phyloP scores from a whole-genome alignment of 2,329 filamentous ascomycete species.

The Colletotrichum viniferum region DNA sequence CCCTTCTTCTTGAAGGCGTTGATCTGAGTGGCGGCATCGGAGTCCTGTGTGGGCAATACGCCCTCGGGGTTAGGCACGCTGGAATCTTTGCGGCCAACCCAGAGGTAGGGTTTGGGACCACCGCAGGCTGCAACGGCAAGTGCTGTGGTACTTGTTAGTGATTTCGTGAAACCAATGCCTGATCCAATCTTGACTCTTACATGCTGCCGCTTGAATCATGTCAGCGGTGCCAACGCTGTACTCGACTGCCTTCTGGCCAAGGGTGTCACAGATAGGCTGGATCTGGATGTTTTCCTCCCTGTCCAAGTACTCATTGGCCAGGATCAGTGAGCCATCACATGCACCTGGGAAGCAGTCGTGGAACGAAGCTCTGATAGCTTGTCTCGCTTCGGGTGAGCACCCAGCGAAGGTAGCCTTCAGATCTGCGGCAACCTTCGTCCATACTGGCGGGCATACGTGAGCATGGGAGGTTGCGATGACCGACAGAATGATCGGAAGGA shows the following conservation, averaged over 20 bases:
- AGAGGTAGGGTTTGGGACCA: neutral
- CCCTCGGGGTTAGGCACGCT: neutral
- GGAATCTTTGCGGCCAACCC: neutral
- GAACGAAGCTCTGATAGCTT: conserved; percentile 2
- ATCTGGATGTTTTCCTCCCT: conserved; percentile 2
- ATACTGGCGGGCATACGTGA: neutral
- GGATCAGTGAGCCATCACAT: conserved; percentile 3
- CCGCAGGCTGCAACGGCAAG: conserved; percentile 2
- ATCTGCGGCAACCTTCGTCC: neutral
- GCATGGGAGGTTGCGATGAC: neutral
- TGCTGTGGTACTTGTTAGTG: neutral
- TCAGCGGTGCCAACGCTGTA: conserved; percentile 6
- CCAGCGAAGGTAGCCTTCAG: neutral
- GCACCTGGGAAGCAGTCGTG: conserved; percentile 3
- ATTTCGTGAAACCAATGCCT: neutral
- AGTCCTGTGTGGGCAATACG: neutral
- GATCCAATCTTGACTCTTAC: neutral
- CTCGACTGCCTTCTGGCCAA: neutral
- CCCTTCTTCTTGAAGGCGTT: conserved; percentile 6
- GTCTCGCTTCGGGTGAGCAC: neutral
- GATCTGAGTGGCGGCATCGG: neutral
- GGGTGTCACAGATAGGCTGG: neutral
- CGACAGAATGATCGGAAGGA: neutral
- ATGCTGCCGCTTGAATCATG: conserved; percentile 7
- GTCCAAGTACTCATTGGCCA: conserved; percentile 7